Percentiles rank a stretch among this genome's conserved stretches.
Conservation (phyloP, 371 early-diverging fungal genomes). For the Gilbertella persicaria region DNA sequence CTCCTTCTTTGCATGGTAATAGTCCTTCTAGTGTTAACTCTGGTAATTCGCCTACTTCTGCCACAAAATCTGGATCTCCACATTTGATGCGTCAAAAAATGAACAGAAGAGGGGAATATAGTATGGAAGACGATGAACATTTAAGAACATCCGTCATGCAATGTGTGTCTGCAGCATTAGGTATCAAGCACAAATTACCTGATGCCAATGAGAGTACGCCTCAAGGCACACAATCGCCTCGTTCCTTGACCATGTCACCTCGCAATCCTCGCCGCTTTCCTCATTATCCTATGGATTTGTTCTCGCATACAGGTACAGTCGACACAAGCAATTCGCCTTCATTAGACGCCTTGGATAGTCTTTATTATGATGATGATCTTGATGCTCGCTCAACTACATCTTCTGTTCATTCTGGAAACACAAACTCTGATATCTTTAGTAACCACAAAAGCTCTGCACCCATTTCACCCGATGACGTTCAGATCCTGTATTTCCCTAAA, state of each 20-base stretch:
- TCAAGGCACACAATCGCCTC: slow-evolving; percentile 3
- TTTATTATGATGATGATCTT: slow-evolving; percentile 38
- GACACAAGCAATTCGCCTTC: slow-evolving; percentile 39
- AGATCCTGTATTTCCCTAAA: slow-evolving; percentile 71
- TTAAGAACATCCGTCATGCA: slow-evolving; percentile 65
- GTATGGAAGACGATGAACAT: slow-evolving; percentile 65
- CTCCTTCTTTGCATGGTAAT: slow-evolving; percentile 27
- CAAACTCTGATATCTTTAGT: slow-evolving; percentile 18
- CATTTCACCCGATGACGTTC: slow-evolving; percentile 61
- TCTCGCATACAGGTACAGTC: slow-evolving; percentile 44
- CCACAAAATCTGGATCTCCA: slow-evolving; percentile 4
- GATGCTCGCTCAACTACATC: slow-evolving; percentile 45
- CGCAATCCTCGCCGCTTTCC: slow-evolving; percentile 12
- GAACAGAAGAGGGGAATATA: slow-evolving; percentile 43
- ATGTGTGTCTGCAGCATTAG: slow-evolving; percentile 55
- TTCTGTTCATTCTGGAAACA: slow-evolving; percentile 41
- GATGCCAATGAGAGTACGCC: neutral
- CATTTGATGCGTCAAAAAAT: slow-evolving; percentile 17
- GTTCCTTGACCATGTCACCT: slow-evolving; percentile 8
- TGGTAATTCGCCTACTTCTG: neutral
- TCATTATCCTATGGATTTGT: slow-evolving; percentile 44
- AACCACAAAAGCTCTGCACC: slow-evolving; percentile 19
- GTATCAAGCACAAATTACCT: slow-evolving; percentile 17
- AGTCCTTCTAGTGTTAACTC: slow-evolving; percentile 3
- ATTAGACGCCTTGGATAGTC: slow-evolving; percentile 29